Percentiles rank a stretch among this genome's conserved stretches.
phyloP scores from a whole-genome alignment of 1,284 basidiomycete genomes.

The Naganishia cerealis region DNA sequence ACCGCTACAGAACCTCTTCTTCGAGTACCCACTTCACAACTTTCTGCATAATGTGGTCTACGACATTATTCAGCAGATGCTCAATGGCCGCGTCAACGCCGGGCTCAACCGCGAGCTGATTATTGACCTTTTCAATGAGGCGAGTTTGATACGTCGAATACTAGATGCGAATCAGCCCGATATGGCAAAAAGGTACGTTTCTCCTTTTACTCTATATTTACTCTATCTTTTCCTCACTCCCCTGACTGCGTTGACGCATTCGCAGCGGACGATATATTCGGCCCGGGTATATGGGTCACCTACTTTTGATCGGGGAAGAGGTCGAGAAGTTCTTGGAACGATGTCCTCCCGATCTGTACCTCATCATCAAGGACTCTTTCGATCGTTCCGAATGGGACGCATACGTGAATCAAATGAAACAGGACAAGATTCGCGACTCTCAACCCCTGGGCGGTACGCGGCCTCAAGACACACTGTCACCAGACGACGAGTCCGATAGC shows the following conservation, averaged over 20 bases:
- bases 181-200: conserved; percentile 67
- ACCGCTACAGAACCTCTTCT: conserved; percentile 69
- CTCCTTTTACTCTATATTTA: no score
- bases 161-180: conserved; percentile 78
- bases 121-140: conserved; percentile 76
- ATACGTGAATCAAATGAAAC: conserved; percentile 76
- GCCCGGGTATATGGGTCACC: conserved; percentile 94
- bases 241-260: neutral
- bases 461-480: conserved; percentile 6
- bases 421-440: conserved; percentile 80
- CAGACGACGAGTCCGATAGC: conserved; percentile 26
- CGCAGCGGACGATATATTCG: conserved; percentile 58
- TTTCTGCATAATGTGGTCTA: conserved; percentile 97
- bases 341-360: conserved; percentile 76
- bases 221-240: no score
- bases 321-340: conserved; percentile 62
- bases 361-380: conserved; percentile 64
- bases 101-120: conserved; percentile 78
- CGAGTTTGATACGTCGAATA: conserved; percentile 73
- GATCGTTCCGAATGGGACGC: conserved; percentile 81
- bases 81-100: conserved; percentile 77
- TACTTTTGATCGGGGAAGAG: conserved; percentile 72
- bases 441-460: conserved; percentile 72
- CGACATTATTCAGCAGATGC: conserved; percentile 91
- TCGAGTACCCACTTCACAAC: conserved; percentile 95